Evolutionary conservation across 305 asterid species (phyloP).

Genomic region (Euphrasia arctica): DNA sequence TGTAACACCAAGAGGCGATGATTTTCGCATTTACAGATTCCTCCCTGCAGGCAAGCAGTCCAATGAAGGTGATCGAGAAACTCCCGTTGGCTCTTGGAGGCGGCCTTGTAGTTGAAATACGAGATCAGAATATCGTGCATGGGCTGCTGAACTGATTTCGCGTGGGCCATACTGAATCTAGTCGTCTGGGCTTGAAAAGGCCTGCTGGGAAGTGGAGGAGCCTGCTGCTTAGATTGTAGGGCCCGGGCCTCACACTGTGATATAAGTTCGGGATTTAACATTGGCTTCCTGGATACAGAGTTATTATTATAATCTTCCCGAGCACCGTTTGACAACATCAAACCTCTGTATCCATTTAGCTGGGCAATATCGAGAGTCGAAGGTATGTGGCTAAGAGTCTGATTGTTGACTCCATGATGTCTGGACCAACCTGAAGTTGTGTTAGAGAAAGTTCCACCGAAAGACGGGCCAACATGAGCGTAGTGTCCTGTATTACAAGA

Average conservation of each 20-base stretch:
- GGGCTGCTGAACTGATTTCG: neutral
- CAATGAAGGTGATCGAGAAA: conserved; percentile 41
- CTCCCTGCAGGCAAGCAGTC: conserved; percentile 28
- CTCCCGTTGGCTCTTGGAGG: conserved; percentile 27
- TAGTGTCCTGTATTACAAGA: conserved; percentile 27
- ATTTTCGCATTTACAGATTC: conserved; percentile 36
- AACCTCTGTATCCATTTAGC: conserved; percentile 25
- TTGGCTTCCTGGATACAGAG: neutral
- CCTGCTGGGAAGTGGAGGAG: too few species aligned
- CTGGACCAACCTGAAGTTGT: conserved; percentile 25
- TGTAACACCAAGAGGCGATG: conserved; percentile 34
- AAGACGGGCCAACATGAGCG: conserved; percentile 27
- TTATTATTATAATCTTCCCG: too few species aligned
- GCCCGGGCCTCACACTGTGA: conserved; percentile 25
- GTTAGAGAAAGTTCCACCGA: conserved; percentile 18
- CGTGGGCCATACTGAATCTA: conserved; percentile 11
- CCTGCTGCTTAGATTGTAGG: conserved; percentile 16
- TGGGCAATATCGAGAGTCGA: conserved; percentile 20
- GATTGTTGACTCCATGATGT: too few species aligned
- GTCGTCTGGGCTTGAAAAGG: conserved; percentile 25
- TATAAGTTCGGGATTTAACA: conserved; percentile 18
- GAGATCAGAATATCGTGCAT: conserved; percentile 28
- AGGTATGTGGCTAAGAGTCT: too few species aligned
- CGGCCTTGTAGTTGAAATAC: conserved; percentile 28
- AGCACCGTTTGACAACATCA: conserved; percentile 9